Evolutionary conservation across 2,329 filamentous ascomycete species (phyloP).

Genomic region (Fusarium humuli): DNA sequence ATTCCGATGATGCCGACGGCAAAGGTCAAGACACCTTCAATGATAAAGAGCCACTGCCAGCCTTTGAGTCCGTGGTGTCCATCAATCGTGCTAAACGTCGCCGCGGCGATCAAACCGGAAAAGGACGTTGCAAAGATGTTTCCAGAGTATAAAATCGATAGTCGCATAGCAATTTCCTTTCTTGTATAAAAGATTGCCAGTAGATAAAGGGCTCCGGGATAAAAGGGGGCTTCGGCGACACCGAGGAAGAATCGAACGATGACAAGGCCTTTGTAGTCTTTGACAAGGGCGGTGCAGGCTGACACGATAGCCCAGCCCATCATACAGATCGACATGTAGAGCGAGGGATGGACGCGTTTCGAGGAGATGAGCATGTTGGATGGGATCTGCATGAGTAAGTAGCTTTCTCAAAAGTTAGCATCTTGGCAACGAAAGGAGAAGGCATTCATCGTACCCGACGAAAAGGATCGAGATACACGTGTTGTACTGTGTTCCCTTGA

Average conservation of each 20-base stretch:
- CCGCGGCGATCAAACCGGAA: conserved; percentile 58
- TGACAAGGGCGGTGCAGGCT: conserved; percentile 56
- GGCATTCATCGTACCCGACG: conserved; percentile 49
- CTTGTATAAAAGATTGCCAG: conserved; percentile 57
- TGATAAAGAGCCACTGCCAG: conserved; percentile 52
- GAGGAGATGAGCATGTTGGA: conserved; percentile 55
- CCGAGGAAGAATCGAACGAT: conserved; percentile 59
- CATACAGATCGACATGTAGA: conserved; percentile 57
- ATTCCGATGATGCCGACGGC: conserved; percentile 48
- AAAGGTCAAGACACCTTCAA: conserved; percentile 48
- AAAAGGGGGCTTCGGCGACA: conserved; percentile 67
- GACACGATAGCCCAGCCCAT: conserved; percentile 55
- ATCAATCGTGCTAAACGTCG: conserved; percentile 52
- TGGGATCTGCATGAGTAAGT: conserved; percentile 50
- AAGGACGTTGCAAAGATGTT: conserved; percentile 53
- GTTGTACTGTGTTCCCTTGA: conserved; percentile 54
- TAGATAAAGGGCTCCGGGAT: conserved; percentile 58
- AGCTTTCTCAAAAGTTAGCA: conserved; percentile 19
- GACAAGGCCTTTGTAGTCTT: conserved; percentile 47
- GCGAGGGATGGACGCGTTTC: conserved; percentile 55
- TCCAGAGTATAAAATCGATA: conserved; percentile 47
- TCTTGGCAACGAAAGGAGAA: rapidly evolving
- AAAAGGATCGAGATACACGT: conserved; percentile 53
- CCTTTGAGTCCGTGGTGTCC: conserved; percentile 44
- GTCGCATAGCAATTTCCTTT: conserved; percentile 50